Conservation (phyloP, 345 rosid species). For the Corymbia maculata region DNA sequence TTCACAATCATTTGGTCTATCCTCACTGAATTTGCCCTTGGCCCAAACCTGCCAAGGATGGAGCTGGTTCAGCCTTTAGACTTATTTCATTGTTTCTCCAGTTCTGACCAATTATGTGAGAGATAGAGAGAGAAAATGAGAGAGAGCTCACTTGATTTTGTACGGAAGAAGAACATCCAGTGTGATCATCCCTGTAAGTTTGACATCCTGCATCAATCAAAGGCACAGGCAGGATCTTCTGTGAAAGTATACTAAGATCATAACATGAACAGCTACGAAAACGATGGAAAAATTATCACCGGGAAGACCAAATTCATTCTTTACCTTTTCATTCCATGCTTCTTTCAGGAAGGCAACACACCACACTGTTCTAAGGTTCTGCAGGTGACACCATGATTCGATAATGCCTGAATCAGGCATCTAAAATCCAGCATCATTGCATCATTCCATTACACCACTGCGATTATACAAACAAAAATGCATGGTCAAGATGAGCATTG, state of each 20-base stretch:
- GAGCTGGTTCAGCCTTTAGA: neutral
- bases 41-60: neutral
- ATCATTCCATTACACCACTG: neutral
- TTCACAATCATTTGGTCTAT: neutral
- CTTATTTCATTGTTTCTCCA: neutral
- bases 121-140: neutral
- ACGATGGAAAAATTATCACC: neutral
- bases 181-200: neutral
- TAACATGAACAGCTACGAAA: neutral
- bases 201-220: neutral
- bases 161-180: neutral
- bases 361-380: neutral
- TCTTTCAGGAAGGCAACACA: neutral
- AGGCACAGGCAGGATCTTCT: neutral
- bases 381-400: neutral
- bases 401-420: neutral
- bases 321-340: neutral
- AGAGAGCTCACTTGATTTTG: neutral
- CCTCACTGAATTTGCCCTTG: neutral
- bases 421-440: neutral
- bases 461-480: neutral
- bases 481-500: neutral
- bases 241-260: neutral
- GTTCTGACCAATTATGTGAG: neutral
- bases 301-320: neutral